Evolutionary conservation across 2,329 filamentous ascomycete species (phyloP).

Genomic region (Sarocladium brachiariae): DNA sequence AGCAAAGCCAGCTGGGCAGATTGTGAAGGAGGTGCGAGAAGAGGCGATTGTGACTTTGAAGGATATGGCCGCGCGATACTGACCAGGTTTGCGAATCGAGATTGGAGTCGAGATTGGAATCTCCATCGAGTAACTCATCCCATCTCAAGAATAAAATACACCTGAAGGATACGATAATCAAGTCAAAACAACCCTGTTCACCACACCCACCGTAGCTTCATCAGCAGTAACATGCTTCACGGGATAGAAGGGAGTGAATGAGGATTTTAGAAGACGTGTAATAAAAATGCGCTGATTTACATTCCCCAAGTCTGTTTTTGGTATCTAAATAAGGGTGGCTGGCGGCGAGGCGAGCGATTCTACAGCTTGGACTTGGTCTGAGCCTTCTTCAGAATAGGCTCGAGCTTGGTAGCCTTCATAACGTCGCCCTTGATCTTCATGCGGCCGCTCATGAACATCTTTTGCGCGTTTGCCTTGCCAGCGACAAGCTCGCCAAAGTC

Average conservation of each 20-base stretch:
- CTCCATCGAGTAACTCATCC: no score
- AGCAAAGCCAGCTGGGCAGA: constrained; percentile 32
- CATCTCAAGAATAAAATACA: no score
- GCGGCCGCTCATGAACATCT: constrained; percentile 96
- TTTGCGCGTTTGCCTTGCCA: constrained; percentile 91
- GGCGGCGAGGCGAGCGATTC: no score
- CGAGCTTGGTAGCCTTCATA: constrained; percentile 97
- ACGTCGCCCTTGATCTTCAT: constrained; percentile 97
- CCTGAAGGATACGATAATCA: no score
- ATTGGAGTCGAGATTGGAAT: background rate
- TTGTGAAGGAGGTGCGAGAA: constrained; percentile 34
- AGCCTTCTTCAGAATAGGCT: constrained; percentile 85
- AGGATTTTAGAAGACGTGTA: no score
- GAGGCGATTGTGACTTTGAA: constrained; percentile 27
- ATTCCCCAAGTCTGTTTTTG: no score
- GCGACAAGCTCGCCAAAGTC: constrained; percentile 79
- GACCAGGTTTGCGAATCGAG: no score
- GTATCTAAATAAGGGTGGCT: no score
- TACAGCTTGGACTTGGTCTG: constrained; percentile 80
- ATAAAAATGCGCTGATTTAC: no score
- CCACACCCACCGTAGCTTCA: background rate
- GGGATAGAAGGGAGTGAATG: no score
- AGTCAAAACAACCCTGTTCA: no score
- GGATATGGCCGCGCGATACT: background rate
- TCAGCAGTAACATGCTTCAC: no score